Evolutionary conservation across 345 rosid species (phyloP), one percentile per base, ranked within the genome.

Genomic region (Euphorbia pulcherrima): DNA sequence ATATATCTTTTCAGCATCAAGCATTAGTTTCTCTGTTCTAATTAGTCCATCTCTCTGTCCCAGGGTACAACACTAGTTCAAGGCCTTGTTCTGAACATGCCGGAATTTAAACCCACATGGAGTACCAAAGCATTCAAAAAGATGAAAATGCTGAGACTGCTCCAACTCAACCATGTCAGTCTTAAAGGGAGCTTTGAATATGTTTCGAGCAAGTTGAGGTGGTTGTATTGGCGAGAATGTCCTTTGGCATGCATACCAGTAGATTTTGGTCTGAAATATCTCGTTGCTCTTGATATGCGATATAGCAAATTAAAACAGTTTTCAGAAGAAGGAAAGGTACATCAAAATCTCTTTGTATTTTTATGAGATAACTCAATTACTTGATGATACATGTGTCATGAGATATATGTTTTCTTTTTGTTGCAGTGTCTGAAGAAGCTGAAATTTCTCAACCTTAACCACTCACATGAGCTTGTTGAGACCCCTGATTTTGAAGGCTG

Each of bases 31-130:
- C 23, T 2, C n/a, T 10, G 14, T 55, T 5, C 13, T 13, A 39
- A 28, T 23, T 17, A 0, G 13, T 54, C 13, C 18, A 26, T 20
- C 20, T 67, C 21, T 27, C 23, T 12, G 17, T 26, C 28, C 23
- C 72, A 77, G 81, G 78, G 75, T 24, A 74, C 70, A 27, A 62
- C 50, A 50, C 8, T 30, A 21, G 64, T 74, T 59, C 54, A 33
- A 33, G 71, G 78, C 12, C 77, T 78, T 16, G 27, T 30, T 26
- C 27, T 78, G 4, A 14, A 48, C 56, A 2, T 24, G 14, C 41
- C 18, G 2, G 46, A 6, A n/a, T 24, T 4, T 8, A 5, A 68
- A 8, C 0, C 5, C 4, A 2, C 48, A 21, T 68, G 65, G 1
- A 33, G 35, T 68, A 28, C 37, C 28, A 17, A 74, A 48, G 52